Evolutionary conservation across 306 rosid species (phyloP).

Genomic region (Luffa aegyptiaca): DNA sequence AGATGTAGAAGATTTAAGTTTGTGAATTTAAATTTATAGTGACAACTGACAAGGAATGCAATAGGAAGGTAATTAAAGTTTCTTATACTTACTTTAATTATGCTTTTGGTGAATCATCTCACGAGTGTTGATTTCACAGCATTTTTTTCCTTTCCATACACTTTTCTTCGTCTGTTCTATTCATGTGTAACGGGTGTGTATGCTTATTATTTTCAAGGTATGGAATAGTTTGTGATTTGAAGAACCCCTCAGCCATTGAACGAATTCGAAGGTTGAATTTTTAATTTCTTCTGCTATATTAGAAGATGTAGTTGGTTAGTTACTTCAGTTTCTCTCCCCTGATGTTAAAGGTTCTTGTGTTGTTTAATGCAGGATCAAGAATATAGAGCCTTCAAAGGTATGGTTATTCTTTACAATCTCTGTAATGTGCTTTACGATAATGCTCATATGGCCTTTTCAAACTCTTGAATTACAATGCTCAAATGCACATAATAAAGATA

Average conservation of each 20-base stretch:
- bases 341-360: slow-evolving; percentile 17
- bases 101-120: background rate
- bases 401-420: slow-evolving; percentile 12
- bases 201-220: slow-evolving; percentile 36
- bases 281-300: background rate
- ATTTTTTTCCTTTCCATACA: background rate
- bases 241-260: slow-evolving; percentile 70
- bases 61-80: background rate
- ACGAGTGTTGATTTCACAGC: background rate
- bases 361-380: slow-evolving; percentile 78
- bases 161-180: background rate
- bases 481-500: background rate
- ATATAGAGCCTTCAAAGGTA: slow-evolving; percentile 68
- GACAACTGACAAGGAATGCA: background rate
- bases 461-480: background rate
- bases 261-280: slow-evolving; percentile 70
- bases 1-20: background rate
- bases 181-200: background rate
- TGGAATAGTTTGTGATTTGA: slow-evolving; percentile 75
- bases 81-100: background rate
- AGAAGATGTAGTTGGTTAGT: background rate
- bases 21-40: background rate
- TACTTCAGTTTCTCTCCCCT: slow-evolving; percentile 4
- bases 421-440: background rate
- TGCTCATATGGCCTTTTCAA: background rate